Evolutionary conservation across 1,284 basidiomycete species (phyloP), one percentile per base, ranked within the genome.

Genomic region (Puccinia hordei): DNA sequence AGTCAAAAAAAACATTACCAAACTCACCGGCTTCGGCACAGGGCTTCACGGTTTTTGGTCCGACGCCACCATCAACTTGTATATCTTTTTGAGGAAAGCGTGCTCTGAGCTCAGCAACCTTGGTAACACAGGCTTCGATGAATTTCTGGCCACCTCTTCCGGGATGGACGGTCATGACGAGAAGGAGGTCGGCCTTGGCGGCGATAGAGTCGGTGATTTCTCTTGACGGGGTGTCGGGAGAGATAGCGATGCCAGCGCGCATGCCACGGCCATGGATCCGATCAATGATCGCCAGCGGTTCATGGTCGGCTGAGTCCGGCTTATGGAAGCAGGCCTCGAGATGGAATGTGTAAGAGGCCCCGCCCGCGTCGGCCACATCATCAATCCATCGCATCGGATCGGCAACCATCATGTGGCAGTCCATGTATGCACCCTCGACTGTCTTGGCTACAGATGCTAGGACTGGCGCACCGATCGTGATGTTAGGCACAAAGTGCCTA

Each of bases 351-450:
- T 98, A 99, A 78, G 94, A 89, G 35, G 92, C 89, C 65, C 97
- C 97, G 49, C 97, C 97, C 19, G 97, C 97, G 83, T 93, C 91
- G 27, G 96, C 94, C 82, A 99, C 93, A 84, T 96, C 95, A 83
- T 94, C 88, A 53, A 99, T 93, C 97, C 97, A 99, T 92, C 98
- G 84, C 84, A 92, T 92, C 1, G 97, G 97, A 82, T 98, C 89
- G 0, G 95, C 87, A 22, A 99, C 97, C 97, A 99, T 99, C 97
- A 99, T 99, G 87, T 99, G 97, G 87, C 95, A 98, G 87, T 99
- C 97, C 96, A 99, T 99, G 87, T 95, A 99, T 83, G 98, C 96
- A 80, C 91, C 92, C 6, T 95, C 95, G 27, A 98, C 90, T 66
- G 91, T 90, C 87, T 95, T 95, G 78, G 90, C 88, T n/a, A 99